Base-by-base conservation (phyloP, 805 yeast species). In the Hyphopichia homilentoma region DNA sequence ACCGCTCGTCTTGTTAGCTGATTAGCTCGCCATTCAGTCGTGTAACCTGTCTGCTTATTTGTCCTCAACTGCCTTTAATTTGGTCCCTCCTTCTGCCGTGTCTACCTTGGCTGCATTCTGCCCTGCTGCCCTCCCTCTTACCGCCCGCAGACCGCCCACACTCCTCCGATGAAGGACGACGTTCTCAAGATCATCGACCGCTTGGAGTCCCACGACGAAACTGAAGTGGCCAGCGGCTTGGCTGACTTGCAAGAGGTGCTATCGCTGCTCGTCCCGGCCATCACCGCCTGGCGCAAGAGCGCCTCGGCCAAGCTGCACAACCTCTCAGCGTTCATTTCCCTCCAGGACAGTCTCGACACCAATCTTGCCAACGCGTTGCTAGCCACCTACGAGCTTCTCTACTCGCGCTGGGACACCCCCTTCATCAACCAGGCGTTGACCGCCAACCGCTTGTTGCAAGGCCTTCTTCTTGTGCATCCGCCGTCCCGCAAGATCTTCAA, bases 381-480 rank as follows among this genome's bases (percentile, higher is more conserved):
- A 11, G 27, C 27, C 21, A 29, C 32, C 17, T 37, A 40, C n/a
- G 40, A 40, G 16, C 25, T 31, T 21, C 21, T 37, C 6, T 33
- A 28, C 32, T n/a, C n/a, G n/a, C n/a, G n/a, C n/a, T n/a, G n/a
- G n/a, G n/a, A n/a, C n/a, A n/a, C n/a, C n/a, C n/a, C n/a, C n/a
- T 34, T 30, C 11, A 35, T 33, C 8, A 25, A 36, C 13, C 28
- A 15, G 5, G 22, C 48, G 2, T 30, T 46, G 14, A 39, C 42
- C 16, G 52, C 57, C 23, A 61, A 65, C 37, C 45, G 68, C 25
- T 56, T 73, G 1, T 50, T 80, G 4, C 83, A 79, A 44, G 89
- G 88, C 0, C 55, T 77, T 7, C 59, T 82, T 14, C 57, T 82
- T 25, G 31, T 81, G 6, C 89, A 82, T 47, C 71, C 79, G 3